Evolutionary conservation across 225 moss, liverwort and hornwort genomes (phyloP), one percentile per base, ranked within the genome.

Genomic region (Bryoerythrophyllum caledonicum): DNA sequence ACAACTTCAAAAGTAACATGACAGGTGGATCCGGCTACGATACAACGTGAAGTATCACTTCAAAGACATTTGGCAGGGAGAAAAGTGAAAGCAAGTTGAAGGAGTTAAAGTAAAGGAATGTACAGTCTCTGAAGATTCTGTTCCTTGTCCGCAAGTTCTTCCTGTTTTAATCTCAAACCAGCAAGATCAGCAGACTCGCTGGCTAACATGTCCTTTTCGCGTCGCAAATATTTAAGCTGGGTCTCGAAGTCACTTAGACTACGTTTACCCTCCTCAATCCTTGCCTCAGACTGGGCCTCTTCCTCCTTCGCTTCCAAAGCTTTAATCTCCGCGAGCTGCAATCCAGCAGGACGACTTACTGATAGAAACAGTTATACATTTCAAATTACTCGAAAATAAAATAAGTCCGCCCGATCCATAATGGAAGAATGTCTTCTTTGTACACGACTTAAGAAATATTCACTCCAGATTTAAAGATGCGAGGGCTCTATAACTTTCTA

Each of bases 201-300:
- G 65, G 91, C 89, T 65, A 95, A 63, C 60, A 73, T 77, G 83
- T 95, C 99, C 82, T 99, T 99, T 79, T 93, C 93, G 62, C 90
- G 91, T 68, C 93, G 91, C 74, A 99, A 74, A 26, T 63, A 71
- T 78, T 80, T 99, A 70, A 93, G 80, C 72, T 76, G 90, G 26
- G 82, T 91, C 43, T 95, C 95, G 63, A 87, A 79, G 16, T 73
- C 83, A 25, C 46, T 60, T 1, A 93, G 65, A 37, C 86, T 83
- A 63, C 75, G 79, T 85, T 92, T 93, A 52, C 78, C 78, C 53
- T 82, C 79, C 72, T 84, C 89, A 73, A 95, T 87, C 61, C 74
- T 78, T 41, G 67, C 16, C 74, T 95, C 99, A 78, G 89, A 91
- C 49, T 91, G 79, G 35, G 48, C 77, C 2, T 80, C 78, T 27